These are phyloP conservation scores for Tephrocybe sp. DNA, from an alignment of 768 basidiomycete species.

Conservation along the genomic window DNA sequence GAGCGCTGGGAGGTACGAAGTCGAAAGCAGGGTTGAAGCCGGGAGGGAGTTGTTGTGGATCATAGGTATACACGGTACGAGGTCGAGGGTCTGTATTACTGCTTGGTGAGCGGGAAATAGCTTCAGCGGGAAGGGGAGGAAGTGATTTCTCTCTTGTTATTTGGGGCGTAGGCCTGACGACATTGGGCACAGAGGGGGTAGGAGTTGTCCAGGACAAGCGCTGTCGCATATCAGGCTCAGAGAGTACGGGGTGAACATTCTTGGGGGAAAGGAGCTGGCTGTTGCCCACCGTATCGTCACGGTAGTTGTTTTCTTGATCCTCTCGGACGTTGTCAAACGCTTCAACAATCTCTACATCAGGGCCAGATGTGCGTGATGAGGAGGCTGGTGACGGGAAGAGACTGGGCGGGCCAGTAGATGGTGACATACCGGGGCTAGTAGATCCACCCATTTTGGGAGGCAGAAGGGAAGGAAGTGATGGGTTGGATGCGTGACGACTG, in stretches of 20 bases:
- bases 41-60: slow-evolving; percentile 49
- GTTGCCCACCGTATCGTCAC: slow-evolving; percentile 33
- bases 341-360: slow-evolving; percentile 50
- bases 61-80: slow-evolving; percentile 63
- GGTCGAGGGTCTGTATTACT: slow-evolving; percentile 47
- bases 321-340: slow-evolving; percentile 40
- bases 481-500: slow-evolving; percentile 64
- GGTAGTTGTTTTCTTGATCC: slow-evolving; percentile 37
- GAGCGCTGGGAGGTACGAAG: slow-evolving; percentile 59
- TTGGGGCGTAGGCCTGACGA: slow-evolving; percentile 14
- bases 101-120: slow-evolving; percentile 37
- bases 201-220: slow-evolving; percentile 34
- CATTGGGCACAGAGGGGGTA: slow-evolving; percentile 25
- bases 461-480: slow-evolving; percentile 59
- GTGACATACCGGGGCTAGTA: slow-evolving; percentile 63
- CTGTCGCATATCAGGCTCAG: slow-evolving; percentile 62
- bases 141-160: slow-evolving; percentile 64
- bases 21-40: slow-evolving; percentile 43
- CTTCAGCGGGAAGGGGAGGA: slow-evolving; percentile 67
- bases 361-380: slow-evolving; percentile 63
- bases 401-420: slow-evolving; percentile 74
- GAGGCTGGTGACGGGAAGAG: slow-evolving; percentile 73
- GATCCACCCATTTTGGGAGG: slow-evolving; percentile 51
- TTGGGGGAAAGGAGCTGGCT: slow-evolving; percentile 26
- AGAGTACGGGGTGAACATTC: slow-evolving; percentile 51